These are phyloP conservation scores for Petunia axillaris DNA, from an alignment of 257 asterid species.

Conservation along the genomic window DNA sequence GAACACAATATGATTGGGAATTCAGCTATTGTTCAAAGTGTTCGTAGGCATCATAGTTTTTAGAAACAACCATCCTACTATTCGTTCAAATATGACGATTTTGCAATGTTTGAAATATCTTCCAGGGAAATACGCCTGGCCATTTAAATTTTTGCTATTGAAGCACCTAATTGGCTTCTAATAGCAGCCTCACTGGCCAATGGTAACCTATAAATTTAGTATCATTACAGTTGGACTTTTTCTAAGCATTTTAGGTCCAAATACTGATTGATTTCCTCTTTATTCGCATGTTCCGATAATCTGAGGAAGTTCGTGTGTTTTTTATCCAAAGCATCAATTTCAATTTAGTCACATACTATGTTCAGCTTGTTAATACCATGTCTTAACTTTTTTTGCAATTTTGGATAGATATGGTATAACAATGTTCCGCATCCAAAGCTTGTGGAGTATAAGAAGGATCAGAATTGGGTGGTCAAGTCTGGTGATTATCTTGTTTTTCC, in stretches of 20 bases:
- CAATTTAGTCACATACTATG: neutral
- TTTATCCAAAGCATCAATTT: neutral
- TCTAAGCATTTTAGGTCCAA: neutral
- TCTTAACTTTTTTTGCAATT: neutral
- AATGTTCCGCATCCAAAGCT: constrained; percentile 96
- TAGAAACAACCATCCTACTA: neutral
- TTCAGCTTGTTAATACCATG: neutral
- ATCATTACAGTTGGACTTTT: neutral
- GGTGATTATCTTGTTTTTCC: constrained; percentile 81
- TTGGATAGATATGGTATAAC: constrained; percentile 77
- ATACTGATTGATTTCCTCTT: neutral
- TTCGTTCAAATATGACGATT: neutral
- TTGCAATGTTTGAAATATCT: neutral
- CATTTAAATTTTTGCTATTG: neutral
- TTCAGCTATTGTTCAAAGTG: neutral
- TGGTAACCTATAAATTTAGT: neutral
- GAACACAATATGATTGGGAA: neutral
- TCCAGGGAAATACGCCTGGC: neutral
- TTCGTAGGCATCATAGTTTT: neutral
- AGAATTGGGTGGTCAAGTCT: constrained; percentile 78
- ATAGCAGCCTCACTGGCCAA: neutral
- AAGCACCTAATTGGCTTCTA: neutral
- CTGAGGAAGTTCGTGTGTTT: neutral
- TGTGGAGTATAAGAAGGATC: constrained; percentile 88
- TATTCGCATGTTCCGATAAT: neutral